These are phyloP conservation scores for Diplodia intermedia DNA, from an alignment of 2,329 filamentous ascomycete species.

Conservation along the genomic window DNA sequence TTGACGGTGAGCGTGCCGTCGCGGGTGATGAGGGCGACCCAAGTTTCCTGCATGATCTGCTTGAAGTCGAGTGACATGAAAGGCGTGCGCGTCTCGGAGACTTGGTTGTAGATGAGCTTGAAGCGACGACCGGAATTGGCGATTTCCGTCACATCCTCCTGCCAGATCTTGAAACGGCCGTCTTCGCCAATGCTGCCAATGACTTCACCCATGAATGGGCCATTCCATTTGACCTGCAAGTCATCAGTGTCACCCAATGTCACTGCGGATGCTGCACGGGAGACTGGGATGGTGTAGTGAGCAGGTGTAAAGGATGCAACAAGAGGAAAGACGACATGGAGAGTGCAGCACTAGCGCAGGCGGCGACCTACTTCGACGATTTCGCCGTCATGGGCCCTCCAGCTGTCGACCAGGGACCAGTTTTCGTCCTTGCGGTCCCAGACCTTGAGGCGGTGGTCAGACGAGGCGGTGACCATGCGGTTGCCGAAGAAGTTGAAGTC, in stretches of 20 bases:
- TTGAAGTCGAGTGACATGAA: slow-evolving; percentile 85
- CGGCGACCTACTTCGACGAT: slow-evolving; percentile 74
- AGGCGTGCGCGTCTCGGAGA: slow-evolving; percentile 71
- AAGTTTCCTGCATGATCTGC: slow-evolving; percentile 82
- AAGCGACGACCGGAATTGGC: slow-evolving; percentile 79
- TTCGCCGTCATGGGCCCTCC: slow-evolving; percentile 89
- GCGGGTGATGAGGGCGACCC: slow-evolving; percentile 82
- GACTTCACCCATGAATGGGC: slow-evolving; percentile 85
- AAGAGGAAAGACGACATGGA: slow-evolving; percentile 1
- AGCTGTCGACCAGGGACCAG: slow-evolving; percentile 85
- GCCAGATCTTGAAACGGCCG: slow-evolving; percentile 89
- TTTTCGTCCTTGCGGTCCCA: slow-evolving; percentile 81
- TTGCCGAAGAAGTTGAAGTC: slow-evolving; percentile 93
- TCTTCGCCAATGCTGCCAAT: slow-evolving; percentile 89
- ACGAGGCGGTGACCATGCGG: slow-evolving; percentile 87
- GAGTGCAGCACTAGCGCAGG: slow-evolving; percentile 8
- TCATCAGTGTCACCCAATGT: slow-evolving; percentile 17
- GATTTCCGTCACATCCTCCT: slow-evolving; percentile 82
- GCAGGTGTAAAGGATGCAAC: slow-evolving; percentile 33
- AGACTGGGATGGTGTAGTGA: slow-evolving; percentile 2
- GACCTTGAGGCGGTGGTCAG: slow-evolving; percentile 90
- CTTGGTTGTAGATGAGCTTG: slow-evolving; percentile 69
- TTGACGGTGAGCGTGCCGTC: slow-evolving; percentile 81
- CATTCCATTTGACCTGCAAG: slow-evolving; percentile 85
- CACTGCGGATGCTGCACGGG: slow-evolving; percentile 6